Evolutionary conservation across 164 flowering plant genomes (phyloP).

Genomic region (Liriodendron chinense): DNA sequence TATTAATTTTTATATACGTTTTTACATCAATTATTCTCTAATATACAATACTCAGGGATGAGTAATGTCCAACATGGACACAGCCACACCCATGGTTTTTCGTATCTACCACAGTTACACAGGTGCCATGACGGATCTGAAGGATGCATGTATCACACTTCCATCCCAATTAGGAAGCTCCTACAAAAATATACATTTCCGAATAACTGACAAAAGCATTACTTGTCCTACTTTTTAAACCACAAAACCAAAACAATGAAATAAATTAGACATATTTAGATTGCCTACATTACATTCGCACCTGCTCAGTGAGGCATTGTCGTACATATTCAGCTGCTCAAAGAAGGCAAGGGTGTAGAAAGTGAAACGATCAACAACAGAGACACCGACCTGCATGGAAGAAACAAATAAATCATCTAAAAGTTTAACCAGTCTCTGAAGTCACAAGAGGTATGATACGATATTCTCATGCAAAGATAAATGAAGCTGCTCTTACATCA

Average conservation of each 20-base stretch:
- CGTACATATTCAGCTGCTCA: conserved; percentile 87
- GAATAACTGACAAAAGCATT: neutral
- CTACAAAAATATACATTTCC: neutral
- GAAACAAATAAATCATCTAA: conserved; percentile 6
- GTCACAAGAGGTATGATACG: neutral
- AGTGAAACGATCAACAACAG: conserved; percentile 97
- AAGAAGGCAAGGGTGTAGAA: conserved; percentile 94
- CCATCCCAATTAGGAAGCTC: no score
- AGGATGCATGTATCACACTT: no score
- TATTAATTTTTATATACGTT: no score
- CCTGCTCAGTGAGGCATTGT: conserved; percentile 94
- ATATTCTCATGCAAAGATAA: neutral
- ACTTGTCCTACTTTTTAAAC: neutral
- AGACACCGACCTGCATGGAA: conserved; percentile 83
- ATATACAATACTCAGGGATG: no score
- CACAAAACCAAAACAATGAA: neutral
- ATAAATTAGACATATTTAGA: neutral
- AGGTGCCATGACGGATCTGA: no score
- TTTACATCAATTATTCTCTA: no score
- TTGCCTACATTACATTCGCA: conserved; percentile 17
- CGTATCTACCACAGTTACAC: no score
- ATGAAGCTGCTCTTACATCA: conserved; percentile 60
- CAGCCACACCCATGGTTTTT: no score
- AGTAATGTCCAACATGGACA: no score
- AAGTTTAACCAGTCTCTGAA: neutral